A percentile compares a stretch with the other conserved stretches of the same genome.
These are phyloP conservation scores for Beauveria caledonica DNA, from an alignment of 2,329 filamentous ascomycete species.

Conservation along the genomic window DNA sequence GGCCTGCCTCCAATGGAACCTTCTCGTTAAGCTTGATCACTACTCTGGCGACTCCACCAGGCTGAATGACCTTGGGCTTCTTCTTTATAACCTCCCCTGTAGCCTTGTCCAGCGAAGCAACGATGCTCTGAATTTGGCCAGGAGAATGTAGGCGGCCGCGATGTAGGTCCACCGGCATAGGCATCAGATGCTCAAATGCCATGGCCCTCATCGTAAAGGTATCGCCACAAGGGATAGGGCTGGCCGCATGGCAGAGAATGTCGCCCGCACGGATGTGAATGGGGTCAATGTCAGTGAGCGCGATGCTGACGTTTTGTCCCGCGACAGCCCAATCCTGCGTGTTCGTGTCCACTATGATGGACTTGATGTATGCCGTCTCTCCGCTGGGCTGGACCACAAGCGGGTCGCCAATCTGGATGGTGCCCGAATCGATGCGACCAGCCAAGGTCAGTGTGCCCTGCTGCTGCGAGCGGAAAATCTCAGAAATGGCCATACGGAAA, in stretches of 20 bases:
- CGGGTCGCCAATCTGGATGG: conserved; percentile 73
- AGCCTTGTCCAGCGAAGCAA: conserved; percentile 69
- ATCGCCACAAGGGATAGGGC: conserved; percentile 62
- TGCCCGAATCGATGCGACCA: conserved; percentile 78
- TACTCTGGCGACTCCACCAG: conserved; percentile 68
- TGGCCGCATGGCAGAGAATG: conserved; percentile 65
- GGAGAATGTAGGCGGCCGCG: conserved; percentile 73
- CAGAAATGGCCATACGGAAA: conserved; percentile 76
- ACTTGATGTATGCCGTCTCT: conserved; percentile 74
- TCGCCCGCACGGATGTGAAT: conserved; percentile 77
- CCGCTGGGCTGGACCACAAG: conserved; percentile 73
- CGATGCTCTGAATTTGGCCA: conserved; percentile 63
- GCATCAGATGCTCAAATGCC: conserved; percentile 82
- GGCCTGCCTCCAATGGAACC: conserved; percentile 72
- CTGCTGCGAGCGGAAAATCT: conserved; percentile 73
- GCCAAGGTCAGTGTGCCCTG: conserved; percentile 78
- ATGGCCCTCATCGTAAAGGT: conserved; percentile 76
- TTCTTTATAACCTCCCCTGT: conserved; percentile 71
- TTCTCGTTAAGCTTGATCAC: conserved; percentile 64
- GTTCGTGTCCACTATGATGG: conserved; percentile 66
- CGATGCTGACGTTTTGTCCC: conserved; percentile 79
- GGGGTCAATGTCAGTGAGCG: conserved; percentile 76
- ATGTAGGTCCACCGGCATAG: conserved; percentile 84
- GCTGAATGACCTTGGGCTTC: conserved; percentile 75
- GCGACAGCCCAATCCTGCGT: conserved; percentile 82